A percentile compares a stretch with the other conserved stretches of the same genome.
phyloP scores from a whole-genome alignment of 306 rosid species.

The Dryas octopetala region DNA sequence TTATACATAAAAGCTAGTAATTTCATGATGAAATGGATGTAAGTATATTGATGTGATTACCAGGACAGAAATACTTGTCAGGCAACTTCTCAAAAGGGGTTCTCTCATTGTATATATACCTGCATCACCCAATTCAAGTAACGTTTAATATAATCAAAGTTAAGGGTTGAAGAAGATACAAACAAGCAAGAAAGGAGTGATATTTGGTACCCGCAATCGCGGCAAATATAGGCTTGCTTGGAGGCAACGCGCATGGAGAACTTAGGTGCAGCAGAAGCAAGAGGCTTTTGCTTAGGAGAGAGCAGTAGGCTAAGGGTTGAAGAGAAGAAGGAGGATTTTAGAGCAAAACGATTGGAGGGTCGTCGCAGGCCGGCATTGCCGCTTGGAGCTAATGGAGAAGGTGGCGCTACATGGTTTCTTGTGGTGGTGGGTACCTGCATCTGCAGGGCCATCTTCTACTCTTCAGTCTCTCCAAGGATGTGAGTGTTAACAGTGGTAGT shows the following conservation, averaged over 20 bases:
- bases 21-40: not conserved
- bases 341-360: conserved; percentile 32
- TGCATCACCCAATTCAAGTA: conserved; percentile 33
- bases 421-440: conserved; percentile 41
- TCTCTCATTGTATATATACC: conserved; percentile 82
- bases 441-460: conserved; percentile 48
- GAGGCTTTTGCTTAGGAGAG: conserved; percentile 31
- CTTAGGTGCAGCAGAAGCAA: conserved; percentile 44
- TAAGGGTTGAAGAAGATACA: not conserved
- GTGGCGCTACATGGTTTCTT: conserved; percentile 19
- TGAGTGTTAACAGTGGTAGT: not conserved
- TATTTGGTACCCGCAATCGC: conserved; percentile 84
- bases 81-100: conserved; percentile 77
- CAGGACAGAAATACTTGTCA: conserved; percentile 80
- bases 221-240: conserved; percentile 87
- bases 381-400: conserved; percentile 28
- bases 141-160: not conserved
- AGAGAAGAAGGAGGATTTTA: conserved; percentile 56
- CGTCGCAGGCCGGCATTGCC: conserved; percentile 39
- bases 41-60: conserved; percentile 32
- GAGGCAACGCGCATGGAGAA: conserved; percentile 88
- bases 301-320: conserved; percentile 40
- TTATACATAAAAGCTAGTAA: not conserved
- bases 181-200: not conserved
- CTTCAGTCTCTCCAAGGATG: not conserved